Evolutionary conservation across 345 rosid genomes (phyloP), one percentile per base, ranked within the genome.

Genomic region (Citrus unshiu): DNA sequence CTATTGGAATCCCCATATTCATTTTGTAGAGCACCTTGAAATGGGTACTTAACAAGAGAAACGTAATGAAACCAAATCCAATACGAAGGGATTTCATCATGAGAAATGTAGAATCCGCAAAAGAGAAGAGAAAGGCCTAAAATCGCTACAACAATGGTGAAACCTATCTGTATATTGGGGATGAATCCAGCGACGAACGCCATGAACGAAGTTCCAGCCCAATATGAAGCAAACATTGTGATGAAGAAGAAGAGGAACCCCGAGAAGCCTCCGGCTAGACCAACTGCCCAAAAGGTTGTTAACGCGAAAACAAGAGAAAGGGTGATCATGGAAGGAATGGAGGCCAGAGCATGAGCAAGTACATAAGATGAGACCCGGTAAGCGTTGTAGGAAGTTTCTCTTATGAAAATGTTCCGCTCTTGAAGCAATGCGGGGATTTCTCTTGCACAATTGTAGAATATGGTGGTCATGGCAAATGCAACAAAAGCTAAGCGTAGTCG

Each of bases 341-440:
- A 87, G 4, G 85, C 79, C 0, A 89, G 68, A 16, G 90, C 83
- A 77, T 88, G 85, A 30, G 93, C 84, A 0, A 90, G 80, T 9
- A 90, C 86, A 43, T 90, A 90, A 0, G 91, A 85, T 59, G 92
- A 89, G 75, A 83, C 83, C 51, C 81, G 77, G 56, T 89, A 89
- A 9, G 92, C 85, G 51, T 87, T 89, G 74, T 89, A 78, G 57
- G 90, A 83, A 9, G 92, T 83, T 75, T 90, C 92, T 78, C 90
- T 87, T 82, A 90, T 82, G 80, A 87, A 78, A 51, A 90, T 88
- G 65, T 80, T 83, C 9, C 89, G 83, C 69, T 90, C 91, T 73
- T 90, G 92, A 62, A 90, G 87, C 72, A 85, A 89, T 9, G 81
- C 86, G 0, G 93, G 93, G 30, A 89, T 77, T 49, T 88, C 87